Conservation (phyloP, 2,329 filamentous ascomycete genomes). For the Falciphora oryzae region DNA sequence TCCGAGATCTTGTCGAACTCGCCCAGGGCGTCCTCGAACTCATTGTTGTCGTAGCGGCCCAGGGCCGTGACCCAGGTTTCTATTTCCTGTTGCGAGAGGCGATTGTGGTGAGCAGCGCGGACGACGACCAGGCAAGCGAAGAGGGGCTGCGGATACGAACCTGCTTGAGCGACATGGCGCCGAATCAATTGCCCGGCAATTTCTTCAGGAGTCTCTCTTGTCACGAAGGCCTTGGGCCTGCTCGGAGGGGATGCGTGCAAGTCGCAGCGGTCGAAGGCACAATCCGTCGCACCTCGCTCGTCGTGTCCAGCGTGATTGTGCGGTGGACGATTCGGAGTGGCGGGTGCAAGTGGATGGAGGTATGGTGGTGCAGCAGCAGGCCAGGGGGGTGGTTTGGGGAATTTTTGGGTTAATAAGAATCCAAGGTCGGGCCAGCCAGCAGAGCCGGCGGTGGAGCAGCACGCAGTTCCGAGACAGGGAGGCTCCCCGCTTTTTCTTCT, state of each 20-base stretch:
- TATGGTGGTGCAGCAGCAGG: conserved; percentile 4
- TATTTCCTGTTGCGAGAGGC: conserved; percentile 66
- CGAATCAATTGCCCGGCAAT: conserved; percentile 3
- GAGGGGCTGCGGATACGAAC: conserved; percentile 19
- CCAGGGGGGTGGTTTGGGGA: not conserved
- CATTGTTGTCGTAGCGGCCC: conserved; percentile 89
- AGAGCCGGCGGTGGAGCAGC: conserved; percentile 1
- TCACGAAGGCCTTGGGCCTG: not conserved
- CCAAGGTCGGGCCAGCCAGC: conserved; percentile 1
- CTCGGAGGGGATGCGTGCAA: conserved; percentile 1
- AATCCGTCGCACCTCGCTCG: conserved; percentile 4
- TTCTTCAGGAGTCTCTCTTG: not conserved
- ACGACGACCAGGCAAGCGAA: not conserved
- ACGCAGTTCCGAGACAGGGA: conserved; percentile 7
- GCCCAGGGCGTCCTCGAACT: conserved; percentile 83
- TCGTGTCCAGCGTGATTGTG: not conserved
- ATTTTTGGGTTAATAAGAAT: conserved; percentile 7
- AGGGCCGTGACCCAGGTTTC: conserved; percentile 96
- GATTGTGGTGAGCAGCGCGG: not conserved
- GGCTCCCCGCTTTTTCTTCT: conserved; percentile 4
- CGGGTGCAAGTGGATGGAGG: not conserved
- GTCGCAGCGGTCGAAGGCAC: not conserved
- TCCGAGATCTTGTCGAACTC: conserved; percentile 85
- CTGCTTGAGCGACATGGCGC: conserved; percentile 36
- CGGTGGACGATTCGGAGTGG: not conserved